These are phyloP conservation scores for Epichloe festucae DNA, from an alignment of 2,329 filamentous ascomycete species.

Conservation along the genomic window DNA sequence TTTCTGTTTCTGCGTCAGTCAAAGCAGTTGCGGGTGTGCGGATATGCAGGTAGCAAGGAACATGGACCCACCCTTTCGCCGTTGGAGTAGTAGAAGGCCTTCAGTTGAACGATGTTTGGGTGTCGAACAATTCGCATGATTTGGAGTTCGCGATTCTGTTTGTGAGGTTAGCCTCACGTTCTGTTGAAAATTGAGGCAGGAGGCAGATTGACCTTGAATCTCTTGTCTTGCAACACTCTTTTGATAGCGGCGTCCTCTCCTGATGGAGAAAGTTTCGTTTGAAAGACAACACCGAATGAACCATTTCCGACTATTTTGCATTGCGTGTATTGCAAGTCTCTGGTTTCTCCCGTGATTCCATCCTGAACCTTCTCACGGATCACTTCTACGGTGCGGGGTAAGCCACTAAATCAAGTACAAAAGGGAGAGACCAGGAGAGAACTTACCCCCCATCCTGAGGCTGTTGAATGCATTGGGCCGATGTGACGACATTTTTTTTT, in stretches of 20 bases:
- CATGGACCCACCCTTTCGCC: constrained; percentile 68
- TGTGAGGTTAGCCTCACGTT: neutral
- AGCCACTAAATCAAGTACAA: constrained; percentile 10
- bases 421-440: constrained; percentile 5
- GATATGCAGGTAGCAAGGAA: neutral
- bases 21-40: neutral
- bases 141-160: constrained; percentile 91
- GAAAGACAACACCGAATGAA: constrained; percentile 96
- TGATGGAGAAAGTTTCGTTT: constrained; percentile 95
- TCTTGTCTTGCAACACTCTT: constrained; percentile 95
- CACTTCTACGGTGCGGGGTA: constrained; percentile 52
- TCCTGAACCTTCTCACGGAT: constrained; percentile 98
- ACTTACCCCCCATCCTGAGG: constrained; percentile 92
- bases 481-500: constrained; percentile 65
- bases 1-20: constrained; percentile 42
- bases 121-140: constrained; percentile 99
- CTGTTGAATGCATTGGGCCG: constrained; percentile 77
- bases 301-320: constrained; percentile 99
- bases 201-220: constrained; percentile 69
- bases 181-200: neutral
- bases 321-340: constrained; percentile 95
- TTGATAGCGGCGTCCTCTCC: constrained; percentile 99
- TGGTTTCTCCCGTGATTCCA: constrained; percentile 89
- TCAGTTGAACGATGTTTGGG: constrained; percentile 96
- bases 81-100: constrained; percentile 99